Evolutionary conservation across 2,329 filamentous ascomycete genomes (phyloP), one percentile per base, ranked within the genome.

Genomic region (Ascochyta lentis): DNA sequence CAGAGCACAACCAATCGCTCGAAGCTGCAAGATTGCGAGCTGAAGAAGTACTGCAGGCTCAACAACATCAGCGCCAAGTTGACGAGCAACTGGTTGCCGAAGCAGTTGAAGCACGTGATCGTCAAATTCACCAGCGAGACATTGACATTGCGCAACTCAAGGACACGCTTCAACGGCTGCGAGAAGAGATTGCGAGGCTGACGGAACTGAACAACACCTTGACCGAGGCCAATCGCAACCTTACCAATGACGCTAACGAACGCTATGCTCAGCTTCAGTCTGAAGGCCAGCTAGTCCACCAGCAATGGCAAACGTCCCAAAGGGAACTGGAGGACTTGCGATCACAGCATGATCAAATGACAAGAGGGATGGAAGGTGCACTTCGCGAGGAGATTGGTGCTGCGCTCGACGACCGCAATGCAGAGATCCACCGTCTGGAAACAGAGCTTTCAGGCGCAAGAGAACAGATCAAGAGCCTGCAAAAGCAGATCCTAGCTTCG

Each of bases 131-230:
- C 51, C 90, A 96, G 69, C 91, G 91, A 67, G 92, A 97, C 74
- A 86, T 86, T 62, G 90, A 98, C 78, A 95, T 99, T 74, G 89
- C 91, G 63, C 84, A 88, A 65, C 85, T 97, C 64, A 89, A 87
- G 74, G 87, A 87, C 63, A 90, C 90, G 57, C 83, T 98, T 54
- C 86, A 90, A 59, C 90, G 88, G 73, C 81, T 96, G 63, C 90
- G 92, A 69, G 86, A 89, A 66, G 93, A 99, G 77, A 88, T 96
- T 60, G 81, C 85, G 24, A 88, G 90, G 59, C 80, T 98, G 61
- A 89, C 86, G 38, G 89, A 96, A 71, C 87, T 94, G 69, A 97
- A 97, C 72, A 87, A 90, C 50, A 86, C 87, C 15, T 84, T 98
- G 44, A 84, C 86, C 43, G 88, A 89, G 67, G 90, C 91, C 64